phyloP scores from a whole-genome alignment of 306 rosid species.

The Prunus armeniaca region DNA sequence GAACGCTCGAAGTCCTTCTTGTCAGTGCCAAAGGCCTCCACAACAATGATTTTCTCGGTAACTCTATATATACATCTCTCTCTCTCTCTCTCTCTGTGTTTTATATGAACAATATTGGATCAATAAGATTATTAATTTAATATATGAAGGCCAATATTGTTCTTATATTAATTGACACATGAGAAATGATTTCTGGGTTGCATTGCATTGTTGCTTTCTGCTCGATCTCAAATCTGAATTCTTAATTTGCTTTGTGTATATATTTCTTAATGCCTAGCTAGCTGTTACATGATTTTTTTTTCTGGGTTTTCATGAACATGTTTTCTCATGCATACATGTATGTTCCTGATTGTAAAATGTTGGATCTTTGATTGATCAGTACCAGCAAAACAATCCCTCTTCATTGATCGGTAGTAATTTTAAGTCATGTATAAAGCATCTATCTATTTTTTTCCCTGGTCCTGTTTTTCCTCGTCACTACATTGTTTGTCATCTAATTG shows the following conservation, averaged over 20 bases:
- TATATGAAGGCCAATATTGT: no score
- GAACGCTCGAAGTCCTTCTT: slow-evolving; percentile 73
- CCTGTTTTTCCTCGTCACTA: background rate
- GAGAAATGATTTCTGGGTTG: slow-evolving; percentile 10
- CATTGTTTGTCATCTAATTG: background rate
- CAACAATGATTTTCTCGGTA: slow-evolving; percentile 61
- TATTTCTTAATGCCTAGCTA: background rate
- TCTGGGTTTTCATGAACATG: background rate
- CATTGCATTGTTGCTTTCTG: background rate
- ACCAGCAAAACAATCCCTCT: background rate
- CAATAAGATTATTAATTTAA: no score
- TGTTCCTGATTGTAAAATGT: background rate
- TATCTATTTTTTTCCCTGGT: background rate
- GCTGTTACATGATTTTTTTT: background rate
- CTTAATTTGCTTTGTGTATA: background rate
- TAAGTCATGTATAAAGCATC: background rate
- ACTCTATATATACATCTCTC: background rate
- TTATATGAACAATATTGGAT: no score
- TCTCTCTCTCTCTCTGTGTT: no score
- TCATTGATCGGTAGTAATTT: background rate
- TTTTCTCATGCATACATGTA: background rate
- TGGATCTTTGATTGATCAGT: background rate
- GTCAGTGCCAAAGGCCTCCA: slow-evolving; percentile 67
- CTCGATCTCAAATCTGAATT: background rate
- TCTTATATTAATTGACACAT: background rate